A percentile compares a stretch with the other conserved stretches of the same genome.
phyloP scores from a whole-genome alignment of 495 filamentous ascomycete genomes.

The Amniculicola lignicola region DNA sequence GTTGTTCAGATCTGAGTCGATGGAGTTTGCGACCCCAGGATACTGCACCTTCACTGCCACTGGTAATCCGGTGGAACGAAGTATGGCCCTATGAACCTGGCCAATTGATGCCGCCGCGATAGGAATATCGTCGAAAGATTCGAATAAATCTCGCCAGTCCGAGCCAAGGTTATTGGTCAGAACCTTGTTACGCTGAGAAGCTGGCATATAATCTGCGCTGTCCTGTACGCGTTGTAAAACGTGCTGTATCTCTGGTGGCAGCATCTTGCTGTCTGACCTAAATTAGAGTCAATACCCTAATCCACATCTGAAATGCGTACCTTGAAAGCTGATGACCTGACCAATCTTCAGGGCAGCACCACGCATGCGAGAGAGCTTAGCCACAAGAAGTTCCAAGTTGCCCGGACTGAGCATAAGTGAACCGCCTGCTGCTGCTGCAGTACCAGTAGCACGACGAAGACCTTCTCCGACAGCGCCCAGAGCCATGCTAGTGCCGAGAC shows the following conservation, averaged over 20 bases:
- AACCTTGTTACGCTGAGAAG: constrained; percentile 83
- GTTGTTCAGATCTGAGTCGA: constrained; percentile 93
- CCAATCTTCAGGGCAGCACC: constrained; percentile 97
- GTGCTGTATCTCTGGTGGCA: constrained; percentile 77
- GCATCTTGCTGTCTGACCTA: constrained; percentile 77
- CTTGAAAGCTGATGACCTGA: constrained; percentile 96
- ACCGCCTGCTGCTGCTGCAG: constrained; percentile 53
- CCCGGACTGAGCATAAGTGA: constrained; percentile 83
- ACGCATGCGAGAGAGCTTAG: constrained; percentile 91
- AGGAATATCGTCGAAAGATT: constrained; percentile 81
- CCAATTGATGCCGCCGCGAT: constrained; percentile 98
- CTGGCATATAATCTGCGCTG: constrained; percentile 96
- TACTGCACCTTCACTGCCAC: constrained; percentile 98
- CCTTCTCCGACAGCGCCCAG: constrained; percentile 88
- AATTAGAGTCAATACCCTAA: background rate
- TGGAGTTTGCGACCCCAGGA: constrained; percentile 91
- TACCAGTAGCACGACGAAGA: constrained; percentile 64
- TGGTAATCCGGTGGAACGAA: constrained; percentile 67
- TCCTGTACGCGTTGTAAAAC: constrained; percentile 94
- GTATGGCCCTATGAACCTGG: constrained; percentile 83
- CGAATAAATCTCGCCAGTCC: constrained; percentile 82
- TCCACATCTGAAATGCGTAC: constrained; percentile 68
- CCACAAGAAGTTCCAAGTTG: constrained; percentile 89
- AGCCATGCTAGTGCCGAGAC: constrained; percentile 90
- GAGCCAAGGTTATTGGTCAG: constrained; percentile 72